These are phyloP conservation scores for Trypanosoma platydactyli DNA, from an alignment of 208 protist genomes.

Conservation along the genomic window DNA sequence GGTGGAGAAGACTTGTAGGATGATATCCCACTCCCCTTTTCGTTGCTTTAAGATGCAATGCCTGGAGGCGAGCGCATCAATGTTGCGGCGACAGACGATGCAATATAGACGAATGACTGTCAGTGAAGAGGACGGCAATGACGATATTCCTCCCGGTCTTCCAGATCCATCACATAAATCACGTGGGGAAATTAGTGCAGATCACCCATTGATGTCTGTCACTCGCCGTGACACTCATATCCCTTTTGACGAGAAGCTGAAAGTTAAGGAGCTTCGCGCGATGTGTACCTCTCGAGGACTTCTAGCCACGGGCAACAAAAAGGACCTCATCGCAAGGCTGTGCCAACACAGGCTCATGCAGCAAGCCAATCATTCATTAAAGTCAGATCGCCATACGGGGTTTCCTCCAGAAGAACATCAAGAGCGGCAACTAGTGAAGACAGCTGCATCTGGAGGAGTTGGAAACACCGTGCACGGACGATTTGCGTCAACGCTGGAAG, in stretches of 20 bases:
- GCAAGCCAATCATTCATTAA: neutral
- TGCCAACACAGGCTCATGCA: conserved; percentile 6
- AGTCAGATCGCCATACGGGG: neutral
- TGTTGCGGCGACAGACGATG: neutral
- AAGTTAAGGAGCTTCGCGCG: conserved; percentile 33
- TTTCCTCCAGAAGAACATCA: conserved; percentile 2
- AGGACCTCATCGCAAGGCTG: conserved; percentile 30
- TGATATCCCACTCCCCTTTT: conserved; percentile 15
- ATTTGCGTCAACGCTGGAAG: conserved; percentile 7
- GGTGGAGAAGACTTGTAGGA: neutral
- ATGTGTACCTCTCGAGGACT: conserved; percentile 41
- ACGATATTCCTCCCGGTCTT: neutral
- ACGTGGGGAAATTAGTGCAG: neutral
- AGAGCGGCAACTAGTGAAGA: conserved; percentile 2
- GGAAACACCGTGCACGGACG: neutral
- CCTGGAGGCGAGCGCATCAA: neutral
- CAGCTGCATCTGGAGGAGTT: neutral
- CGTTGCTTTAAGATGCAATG: conserved; percentile 16
- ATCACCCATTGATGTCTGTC: neutral
- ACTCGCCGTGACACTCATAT: neutral
- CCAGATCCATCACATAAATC: neutral
- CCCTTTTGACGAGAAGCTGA: conserved; percentile 1
- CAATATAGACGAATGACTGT: neutral
- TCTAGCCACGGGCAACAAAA: conserved; percentile 40
- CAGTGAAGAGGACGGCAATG: neutral